phyloP scores from a whole-genome alignment of 495 filamentous ascomycete species.

The Tuber aestivum region DNA sequence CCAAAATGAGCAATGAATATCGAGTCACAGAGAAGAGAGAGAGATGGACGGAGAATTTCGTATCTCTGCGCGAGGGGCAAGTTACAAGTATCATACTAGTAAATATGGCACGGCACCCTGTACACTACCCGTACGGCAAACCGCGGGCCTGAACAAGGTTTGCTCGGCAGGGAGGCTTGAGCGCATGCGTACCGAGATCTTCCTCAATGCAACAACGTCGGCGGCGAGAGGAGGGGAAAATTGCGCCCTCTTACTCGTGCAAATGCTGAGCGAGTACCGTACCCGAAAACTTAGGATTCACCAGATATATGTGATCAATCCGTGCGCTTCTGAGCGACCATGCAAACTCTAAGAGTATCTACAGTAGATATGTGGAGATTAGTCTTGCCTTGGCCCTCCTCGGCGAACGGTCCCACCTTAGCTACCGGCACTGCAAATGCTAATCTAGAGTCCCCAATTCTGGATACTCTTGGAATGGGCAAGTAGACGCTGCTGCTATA shows the following conservation, averaged over 20 bases:
- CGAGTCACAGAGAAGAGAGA: neutral
- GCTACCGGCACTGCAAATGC: neutral
- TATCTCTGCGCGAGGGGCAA: neutral
- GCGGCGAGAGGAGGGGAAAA: neutral
- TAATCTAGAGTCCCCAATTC: neutral
- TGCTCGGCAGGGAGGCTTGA: neutral
- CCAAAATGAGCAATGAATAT: neutral
- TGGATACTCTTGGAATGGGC: neutral
- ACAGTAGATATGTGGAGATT: neutral
- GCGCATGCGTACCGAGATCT: neutral
- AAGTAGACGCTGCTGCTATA: neutral
- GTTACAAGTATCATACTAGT: too few species aligned
- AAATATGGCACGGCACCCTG: neutral
- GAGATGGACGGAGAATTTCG: neutral
- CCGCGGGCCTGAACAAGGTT: neutral
- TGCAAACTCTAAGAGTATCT: neutral
- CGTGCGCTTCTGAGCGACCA: neutral
- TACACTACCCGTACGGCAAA: neutral
- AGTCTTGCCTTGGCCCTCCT: neutral
- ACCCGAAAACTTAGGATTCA: neutral
- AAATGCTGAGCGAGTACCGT: too few species aligned
- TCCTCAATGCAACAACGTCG: neutral
- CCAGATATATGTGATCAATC: neutral
- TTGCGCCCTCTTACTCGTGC: neutral
- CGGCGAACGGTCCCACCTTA: neutral